Evolutionary conservation across 2,329 filamentous ascomycete species (phyloP).

Genomic region (Immersiporthe knoxdaviesiana): DNA sequence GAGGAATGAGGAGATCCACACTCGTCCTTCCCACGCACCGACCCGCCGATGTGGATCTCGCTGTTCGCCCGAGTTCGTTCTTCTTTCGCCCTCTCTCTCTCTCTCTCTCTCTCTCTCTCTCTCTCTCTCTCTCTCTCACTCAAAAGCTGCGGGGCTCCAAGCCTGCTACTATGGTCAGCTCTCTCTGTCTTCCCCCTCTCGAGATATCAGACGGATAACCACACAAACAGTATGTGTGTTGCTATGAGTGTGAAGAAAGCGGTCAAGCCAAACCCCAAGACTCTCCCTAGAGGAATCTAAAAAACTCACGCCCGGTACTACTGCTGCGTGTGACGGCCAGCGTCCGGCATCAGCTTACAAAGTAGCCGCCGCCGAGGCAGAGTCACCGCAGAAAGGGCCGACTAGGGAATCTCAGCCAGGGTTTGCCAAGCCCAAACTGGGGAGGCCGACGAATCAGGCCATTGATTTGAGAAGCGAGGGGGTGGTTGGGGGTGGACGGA

Average conservation of each 20-base stretch:
- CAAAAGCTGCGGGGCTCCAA: conserved; percentile 3
- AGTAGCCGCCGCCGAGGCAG: conserved; percentile 10
- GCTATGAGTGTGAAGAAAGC: not conserved
- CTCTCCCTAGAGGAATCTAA: not conserved
- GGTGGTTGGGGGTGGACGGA: not conserved
- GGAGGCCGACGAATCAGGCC: not conserved
- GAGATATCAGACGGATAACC: conserved; percentile 8
- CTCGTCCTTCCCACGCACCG: conserved; percentile 9
- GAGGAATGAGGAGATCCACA: not conserved
- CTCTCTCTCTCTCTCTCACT: too few species aligned
- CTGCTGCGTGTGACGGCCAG: not conserved
- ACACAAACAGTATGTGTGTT: not conserved
- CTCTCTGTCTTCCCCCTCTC: not conserved
- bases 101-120: too few species aligned
- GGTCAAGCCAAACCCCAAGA: not conserved
- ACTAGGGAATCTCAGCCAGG: conserved; percentile 9
- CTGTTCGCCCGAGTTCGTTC: not conserved
- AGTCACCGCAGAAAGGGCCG: conserved; percentile 16
- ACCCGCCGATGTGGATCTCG: conserved; percentile 17
- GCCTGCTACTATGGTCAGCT: too few species aligned
- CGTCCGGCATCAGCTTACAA: conserved; percentile 19
- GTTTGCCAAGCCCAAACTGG: not conserved
- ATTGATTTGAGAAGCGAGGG: not conserved
- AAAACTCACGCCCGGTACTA: not conserved
- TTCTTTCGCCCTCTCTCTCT: too few species aligned